These are phyloP conservation scores for Metschnikowia drakensbergensis DNA, from an alignment of 805 yeast species.

Conservation along the genomic window DNA sequence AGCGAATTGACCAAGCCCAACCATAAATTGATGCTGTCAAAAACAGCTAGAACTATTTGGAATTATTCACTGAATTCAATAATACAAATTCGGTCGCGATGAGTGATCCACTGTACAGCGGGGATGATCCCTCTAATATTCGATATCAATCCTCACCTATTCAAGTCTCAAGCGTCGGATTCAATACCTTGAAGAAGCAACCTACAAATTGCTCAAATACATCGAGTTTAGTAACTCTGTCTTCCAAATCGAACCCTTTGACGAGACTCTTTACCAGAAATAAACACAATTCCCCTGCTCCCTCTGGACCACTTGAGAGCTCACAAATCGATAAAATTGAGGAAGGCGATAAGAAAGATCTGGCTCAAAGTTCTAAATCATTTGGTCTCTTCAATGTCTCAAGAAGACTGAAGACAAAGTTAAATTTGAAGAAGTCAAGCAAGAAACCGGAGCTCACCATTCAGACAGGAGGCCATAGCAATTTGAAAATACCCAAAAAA, in stretches of 20 bases:
- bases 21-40: background rate
- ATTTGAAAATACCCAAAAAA: conserved; percentile 9
- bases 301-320: conserved; percentile 2
- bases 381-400: conserved; percentile 4
- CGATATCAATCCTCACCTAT: conserved; percentile 3
- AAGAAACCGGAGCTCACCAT: conserved; percentile 8
- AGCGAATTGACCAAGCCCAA: too few relatives aligned
- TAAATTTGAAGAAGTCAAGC: conserved; percentile 3
- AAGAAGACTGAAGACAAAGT: conserved; percentile 6
- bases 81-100: background rate
- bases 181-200: conserved; percentile 13
- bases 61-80: background rate
- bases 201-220: conserved; percentile 10
- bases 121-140: background rate
- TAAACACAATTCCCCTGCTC: background rate
- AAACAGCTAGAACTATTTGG: background rate
- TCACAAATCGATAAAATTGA: background rate
- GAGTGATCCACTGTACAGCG: background rate
- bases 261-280: conserved; percentile 9
- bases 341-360: background rate
- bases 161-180: conserved; percentile 16
- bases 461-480: conserved; percentile 8
- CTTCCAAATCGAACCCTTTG: conserved; percentile 4
- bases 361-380: background rate
- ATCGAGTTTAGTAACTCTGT: conserved; percentile 8